Evolutionary conservation across 371 early-diverging fungal species (phyloP).

Genomic region (Mucor sp.): DNA sequence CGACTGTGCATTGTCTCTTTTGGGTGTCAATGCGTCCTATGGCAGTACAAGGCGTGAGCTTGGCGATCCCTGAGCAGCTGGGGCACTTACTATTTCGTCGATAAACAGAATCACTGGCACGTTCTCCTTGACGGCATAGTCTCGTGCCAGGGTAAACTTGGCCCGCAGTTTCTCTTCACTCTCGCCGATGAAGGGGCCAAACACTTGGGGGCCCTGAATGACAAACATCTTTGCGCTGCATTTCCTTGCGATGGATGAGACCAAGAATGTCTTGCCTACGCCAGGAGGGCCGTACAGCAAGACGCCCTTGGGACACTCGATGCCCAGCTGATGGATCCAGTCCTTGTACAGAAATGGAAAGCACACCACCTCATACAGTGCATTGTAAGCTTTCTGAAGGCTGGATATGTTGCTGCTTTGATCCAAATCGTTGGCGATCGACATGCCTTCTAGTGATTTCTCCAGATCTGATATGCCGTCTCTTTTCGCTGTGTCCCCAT

Average conservation of each 20-base stretch:
- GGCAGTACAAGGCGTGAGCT: background rate
- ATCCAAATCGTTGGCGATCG: background rate
- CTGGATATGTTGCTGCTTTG: slow-evolving; percentile 42
- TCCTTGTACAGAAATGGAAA: slow-evolving; percentile 77
- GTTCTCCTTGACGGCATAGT: slow-evolving; percentile 36
- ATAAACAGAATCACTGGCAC: slow-evolving; percentile 92
- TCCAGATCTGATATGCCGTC: slow-evolving; percentile 16
- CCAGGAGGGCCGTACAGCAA: slow-evolving; percentile 95
- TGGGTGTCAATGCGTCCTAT: slow-evolving; percentile 93
- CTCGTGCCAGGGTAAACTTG: slow-evolving; percentile 82
- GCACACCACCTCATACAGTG: slow-evolving; percentile 75
- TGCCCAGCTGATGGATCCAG: slow-evolving; percentile 62
- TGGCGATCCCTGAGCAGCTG: background rate
- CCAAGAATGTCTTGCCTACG: slow-evolving; percentile 93
- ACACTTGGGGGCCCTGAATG: slow-evolving; percentile 89
- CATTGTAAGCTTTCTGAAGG: slow-evolving; percentile 55
- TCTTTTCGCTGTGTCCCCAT: slow-evolving; percentile 12
- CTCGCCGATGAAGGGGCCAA: slow-evolving; percentile 92
- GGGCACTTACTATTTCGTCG: slow-evolving; percentile 90
- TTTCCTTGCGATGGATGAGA: slow-evolving; percentile 62
- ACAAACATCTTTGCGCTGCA: slow-evolving; percentile 67
- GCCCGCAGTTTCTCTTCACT: slow-evolving; percentile 87
- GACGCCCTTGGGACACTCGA: slow-evolving; percentile 89
- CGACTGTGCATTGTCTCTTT: slow-evolving; percentile 75
- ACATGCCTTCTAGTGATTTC: slow-evolving; percentile 6